phyloP scores from a whole-genome alignment of 306 rosid species.

The Ceratonia siliqua region DNA sequence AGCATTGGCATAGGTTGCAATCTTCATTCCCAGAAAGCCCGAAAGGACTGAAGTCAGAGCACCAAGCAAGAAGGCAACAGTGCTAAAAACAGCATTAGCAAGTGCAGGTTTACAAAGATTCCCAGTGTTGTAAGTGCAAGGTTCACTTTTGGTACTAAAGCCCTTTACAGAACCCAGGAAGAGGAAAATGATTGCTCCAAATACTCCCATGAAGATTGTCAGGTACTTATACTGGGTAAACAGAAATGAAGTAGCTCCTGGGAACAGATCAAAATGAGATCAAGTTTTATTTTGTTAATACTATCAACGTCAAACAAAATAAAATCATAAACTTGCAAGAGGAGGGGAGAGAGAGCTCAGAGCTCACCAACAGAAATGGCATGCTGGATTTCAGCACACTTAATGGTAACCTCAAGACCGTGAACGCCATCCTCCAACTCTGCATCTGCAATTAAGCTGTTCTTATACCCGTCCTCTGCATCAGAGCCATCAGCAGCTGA shows the following conservation, averaged over 20 bases:
- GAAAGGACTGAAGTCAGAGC: conserved; percentile 64
- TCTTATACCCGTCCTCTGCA: conserved; percentile 35
- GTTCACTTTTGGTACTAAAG: conserved; percentile 65
- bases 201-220: conserved; percentile 54
- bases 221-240: conserved; percentile 64
- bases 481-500: conserved; percentile 30
- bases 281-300: neutral
- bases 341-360: conserved; percentile 19
- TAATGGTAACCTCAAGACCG: conserved; percentile 46
- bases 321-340: neutral
- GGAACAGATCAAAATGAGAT: conserved; percentile 25
- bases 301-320: neutral
- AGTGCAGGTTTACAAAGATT: conserved; percentile 69
- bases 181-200: conserved; percentile 55
- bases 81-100: conserved; percentile 62
- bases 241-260: conserved; percentile 74
- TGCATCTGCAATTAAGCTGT: conserved; percentile 47
- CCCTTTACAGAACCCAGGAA: conserved; percentile 77
- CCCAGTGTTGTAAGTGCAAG: conserved; percentile 65
- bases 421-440: conserved; percentile 53
- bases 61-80: conserved; percentile 70
- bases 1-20: conserved; percentile 76
- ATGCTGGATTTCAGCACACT: conserved; percentile 69
- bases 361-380: conserved; percentile 65
- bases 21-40: conserved; percentile 73